Evolutionary conservation across 306 rosid genomes (phyloP).

Genomic region (Sicyos baderoa): DNA sequence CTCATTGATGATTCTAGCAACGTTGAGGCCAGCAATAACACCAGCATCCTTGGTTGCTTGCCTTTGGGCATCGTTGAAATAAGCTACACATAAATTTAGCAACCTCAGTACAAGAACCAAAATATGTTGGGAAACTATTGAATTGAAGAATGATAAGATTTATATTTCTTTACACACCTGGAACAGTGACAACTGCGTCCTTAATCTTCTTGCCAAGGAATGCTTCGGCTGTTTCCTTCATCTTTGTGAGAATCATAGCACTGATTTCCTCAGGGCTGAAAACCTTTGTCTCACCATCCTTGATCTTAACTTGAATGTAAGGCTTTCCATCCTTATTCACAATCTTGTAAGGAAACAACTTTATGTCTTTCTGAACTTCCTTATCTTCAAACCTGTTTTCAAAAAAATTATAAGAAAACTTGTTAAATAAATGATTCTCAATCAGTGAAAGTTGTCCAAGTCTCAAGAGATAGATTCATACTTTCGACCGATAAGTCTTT

Average conservation of each 20-base stretch:
- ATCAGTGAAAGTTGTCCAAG: not conserved
- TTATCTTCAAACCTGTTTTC: slow-evolving; percentile 72
- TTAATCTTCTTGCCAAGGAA: slow-evolving; percentile 86
- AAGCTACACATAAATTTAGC: slow-evolving; percentile 44
- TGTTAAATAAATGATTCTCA: not conserved
- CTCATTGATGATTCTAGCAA: slow-evolving; percentile 92
- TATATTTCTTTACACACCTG: slow-evolving; percentile 41
- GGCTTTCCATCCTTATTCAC: slow-evolving; percentile 97
- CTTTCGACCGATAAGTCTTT: slow-evolving; percentile 97
- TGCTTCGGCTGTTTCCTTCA: slow-evolving; percentile 98
- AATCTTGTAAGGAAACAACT: slow-evolving; percentile 83
- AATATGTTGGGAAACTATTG: not conserved
- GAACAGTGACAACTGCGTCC: slow-evolving; percentile 93
- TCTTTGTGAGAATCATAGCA: slow-evolving; percentile 74
- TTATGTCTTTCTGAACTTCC: slow-evolving; percentile 83
- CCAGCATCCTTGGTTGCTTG: slow-evolving; percentile 99
- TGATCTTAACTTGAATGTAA: slow-evolving; percentile 68
- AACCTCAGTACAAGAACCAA: not conserved
- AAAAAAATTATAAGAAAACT: not conserved
- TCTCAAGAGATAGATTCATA: slow-evolving; percentile 24
- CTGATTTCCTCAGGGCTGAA: slow-evolving; percentile 97
- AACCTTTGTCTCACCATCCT: slow-evolving; percentile 93
- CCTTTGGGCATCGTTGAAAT: slow-evolving; percentile 98
- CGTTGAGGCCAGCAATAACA: slow-evolving; percentile 85
- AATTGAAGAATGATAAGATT: not conserved